These are phyloP conservation scores for Coniophora puteana DNA, from an alignment of 1,284 basidiomycete genomes.

Conservation along the genomic window DNA sequence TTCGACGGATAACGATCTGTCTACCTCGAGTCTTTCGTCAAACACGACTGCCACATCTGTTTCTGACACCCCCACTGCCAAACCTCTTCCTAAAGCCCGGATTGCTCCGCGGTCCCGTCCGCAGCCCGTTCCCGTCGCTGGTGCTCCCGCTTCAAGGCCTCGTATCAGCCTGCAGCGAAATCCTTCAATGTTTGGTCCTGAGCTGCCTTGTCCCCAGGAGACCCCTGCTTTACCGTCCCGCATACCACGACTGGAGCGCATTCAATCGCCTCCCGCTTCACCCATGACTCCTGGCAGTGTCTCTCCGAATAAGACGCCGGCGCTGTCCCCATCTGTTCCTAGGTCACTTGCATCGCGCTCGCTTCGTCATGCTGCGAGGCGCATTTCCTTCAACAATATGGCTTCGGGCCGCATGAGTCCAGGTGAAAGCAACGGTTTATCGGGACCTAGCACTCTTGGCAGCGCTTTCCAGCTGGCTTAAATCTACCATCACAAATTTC, in stretches of 20 bases:
- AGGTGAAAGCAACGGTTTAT: constrained; percentile 10
- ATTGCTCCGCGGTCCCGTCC: no score
- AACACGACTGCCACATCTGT: constrained; percentile 29
- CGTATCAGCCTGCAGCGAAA: constrained; percentile 28
- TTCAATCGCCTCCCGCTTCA: no score
- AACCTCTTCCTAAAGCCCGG: no score
- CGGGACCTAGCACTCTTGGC: constrained; percentile 19
- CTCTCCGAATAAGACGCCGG: constrained; percentile 10
- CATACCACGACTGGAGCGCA: constrained; percentile 15
- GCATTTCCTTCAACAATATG: constrained; percentile 26
- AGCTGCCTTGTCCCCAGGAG: constrained; percentile 26
- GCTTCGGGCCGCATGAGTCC: constrained; percentile 1
- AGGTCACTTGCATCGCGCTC: constrained; percentile 22
- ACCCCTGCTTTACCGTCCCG: constrained; percentile 28
- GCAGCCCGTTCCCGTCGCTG: no score
- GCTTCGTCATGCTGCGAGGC: constrained; percentile 29
- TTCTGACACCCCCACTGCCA: constrained; percentile 15
- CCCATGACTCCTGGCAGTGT: no score
- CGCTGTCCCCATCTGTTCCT: constrained; percentile 18
- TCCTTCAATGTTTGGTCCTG: constrained; percentile 30
- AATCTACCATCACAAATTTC: no score
- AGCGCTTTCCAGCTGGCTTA: constrained; percentile 29
- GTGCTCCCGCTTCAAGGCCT: constrained; percentile 13
- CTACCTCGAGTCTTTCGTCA: constrained; percentile 29
- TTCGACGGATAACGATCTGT: constrained; percentile 32